These are phyloP conservation scores for Trametes coccinea DNA, from an alignment of 768 basidiomycete species.

Conservation along the genomic window DNA sequence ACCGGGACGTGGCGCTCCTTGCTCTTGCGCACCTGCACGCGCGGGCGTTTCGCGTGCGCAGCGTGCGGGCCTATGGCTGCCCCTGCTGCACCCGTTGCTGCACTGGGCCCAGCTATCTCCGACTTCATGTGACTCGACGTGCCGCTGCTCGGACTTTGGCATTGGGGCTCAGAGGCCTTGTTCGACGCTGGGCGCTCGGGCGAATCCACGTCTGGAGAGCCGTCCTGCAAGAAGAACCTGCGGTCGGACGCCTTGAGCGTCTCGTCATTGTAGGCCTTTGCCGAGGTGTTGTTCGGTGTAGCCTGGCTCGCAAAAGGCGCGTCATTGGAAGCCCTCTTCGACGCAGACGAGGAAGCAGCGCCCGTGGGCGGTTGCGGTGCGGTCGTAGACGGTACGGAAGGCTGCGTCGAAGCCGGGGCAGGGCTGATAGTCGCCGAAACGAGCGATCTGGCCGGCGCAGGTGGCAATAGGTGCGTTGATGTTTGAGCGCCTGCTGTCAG, in stretches of 20 bases:
- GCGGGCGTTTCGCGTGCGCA: conserved; percentile 21
- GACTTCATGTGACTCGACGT: conserved; percentile 36
- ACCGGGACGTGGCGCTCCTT: conserved; percentile 35
- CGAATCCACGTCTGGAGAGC: conserved; percentile 41
- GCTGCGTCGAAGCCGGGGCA: conserved; percentile 15
- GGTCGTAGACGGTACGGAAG: conserved; percentile 4
- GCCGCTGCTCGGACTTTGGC: conserved; percentile 34
- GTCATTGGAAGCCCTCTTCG: conserved; percentile 7
- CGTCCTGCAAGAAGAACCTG: conserved; percentile 46
- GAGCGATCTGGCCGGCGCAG: conserved; percentile 26
- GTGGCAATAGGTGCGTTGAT: conserved; percentile 34
- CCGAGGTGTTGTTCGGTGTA: background rate
- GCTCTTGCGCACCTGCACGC: conserved; percentile 32
- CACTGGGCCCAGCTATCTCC: conserved; percentile 26
- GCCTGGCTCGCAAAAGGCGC: conserved; percentile 2
- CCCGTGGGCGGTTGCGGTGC: conserved; percentile 1
- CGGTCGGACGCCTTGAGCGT: conserved; percentile 40
- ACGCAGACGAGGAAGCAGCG: conserved; percentile 1
- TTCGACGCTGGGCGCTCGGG: conserved; percentile 31
- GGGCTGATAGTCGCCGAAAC: conserved; percentile 19
- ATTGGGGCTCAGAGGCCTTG: conserved; percentile 5
- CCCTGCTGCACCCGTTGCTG: background rate
- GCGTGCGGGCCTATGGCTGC: background rate
- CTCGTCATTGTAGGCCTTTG: conserved; percentile 27
- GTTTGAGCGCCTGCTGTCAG: conserved; percentile 29